Evolutionary conservation across 495 filamentous ascomycete species (phyloP).

Genomic region (Neurospora sp.): DNA sequence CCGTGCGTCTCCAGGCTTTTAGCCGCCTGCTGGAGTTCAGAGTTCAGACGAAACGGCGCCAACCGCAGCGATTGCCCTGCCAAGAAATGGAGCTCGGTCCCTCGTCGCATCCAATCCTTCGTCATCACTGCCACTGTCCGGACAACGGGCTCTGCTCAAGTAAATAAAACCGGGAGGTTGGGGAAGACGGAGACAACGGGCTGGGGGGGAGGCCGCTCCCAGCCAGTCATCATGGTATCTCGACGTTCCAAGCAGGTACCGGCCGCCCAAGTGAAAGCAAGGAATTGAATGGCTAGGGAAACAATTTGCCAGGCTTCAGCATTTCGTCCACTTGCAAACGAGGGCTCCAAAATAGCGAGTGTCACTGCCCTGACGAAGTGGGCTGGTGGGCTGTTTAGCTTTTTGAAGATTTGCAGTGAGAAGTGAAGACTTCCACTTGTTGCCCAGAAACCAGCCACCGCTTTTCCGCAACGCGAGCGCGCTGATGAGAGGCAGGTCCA

Average conservation of each 20-base stretch:
- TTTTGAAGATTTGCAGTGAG: neutral
- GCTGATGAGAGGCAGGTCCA: neutral
- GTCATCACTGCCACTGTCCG: slow-evolving; percentile 8
- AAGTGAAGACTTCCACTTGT: no score
- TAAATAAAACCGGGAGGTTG: slow-evolving; percentile 28
- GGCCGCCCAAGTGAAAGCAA: neutral
- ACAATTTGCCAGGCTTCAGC: neutral
- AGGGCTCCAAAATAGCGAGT: neutral
- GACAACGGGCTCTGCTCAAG: slow-evolving; percentile 18
- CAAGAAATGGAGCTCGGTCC: slow-evolving; percentile 1
- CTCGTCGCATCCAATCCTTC: slow-evolving; percentile 4
- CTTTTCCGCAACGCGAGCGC: neutral
- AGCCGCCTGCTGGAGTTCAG: neutral
- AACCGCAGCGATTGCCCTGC: slow-evolving; percentile 6
- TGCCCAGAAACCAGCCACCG: neutral
- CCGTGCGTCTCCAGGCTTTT: neutral
- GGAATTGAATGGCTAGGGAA: neutral
- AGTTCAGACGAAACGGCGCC: neutral
- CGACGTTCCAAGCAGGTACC: neutral
- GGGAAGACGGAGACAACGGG: slow-evolving; percentile 10
- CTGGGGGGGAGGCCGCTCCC: neutral
- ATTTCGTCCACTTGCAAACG: neutral
- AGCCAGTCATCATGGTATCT: slow-evolving; percentile 9
- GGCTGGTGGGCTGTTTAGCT: neutral
- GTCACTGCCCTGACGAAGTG: neutral